These are phyloP conservation scores for Talaromyces sp. DNA, from an alignment of 2,329 filamentous ascomycete species.

Conservation along the genomic window DNA sequence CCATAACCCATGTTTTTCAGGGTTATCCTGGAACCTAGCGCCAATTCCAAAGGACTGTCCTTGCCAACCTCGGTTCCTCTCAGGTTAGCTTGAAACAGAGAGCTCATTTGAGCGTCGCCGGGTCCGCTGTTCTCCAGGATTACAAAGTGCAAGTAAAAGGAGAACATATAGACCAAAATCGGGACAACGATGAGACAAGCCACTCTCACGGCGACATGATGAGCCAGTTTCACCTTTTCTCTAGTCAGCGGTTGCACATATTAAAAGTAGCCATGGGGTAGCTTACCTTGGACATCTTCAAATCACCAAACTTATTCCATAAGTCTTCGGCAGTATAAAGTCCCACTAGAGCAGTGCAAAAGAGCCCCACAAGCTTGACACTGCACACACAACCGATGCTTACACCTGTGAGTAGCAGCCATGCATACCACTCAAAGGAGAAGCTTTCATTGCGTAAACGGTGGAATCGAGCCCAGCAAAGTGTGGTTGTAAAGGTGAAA, in stretches of 20 bases:
- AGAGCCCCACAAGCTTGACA: constrained; percentile 96
- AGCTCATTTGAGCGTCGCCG: constrained; percentile 99
- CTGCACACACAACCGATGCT: constrained; percentile 98
- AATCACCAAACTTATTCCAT: constrained; percentile 95
- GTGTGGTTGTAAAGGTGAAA: constrained; percentile 94
- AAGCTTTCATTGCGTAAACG: constrained; percentile 80
- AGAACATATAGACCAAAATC: constrained; percentile 87
- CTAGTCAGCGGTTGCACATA: constrained; percentile 22
- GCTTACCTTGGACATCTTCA: constrained; percentile 77
- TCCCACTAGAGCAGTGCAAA: constrained; percentile 90
- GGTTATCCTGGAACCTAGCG: constrained; percentile 80
- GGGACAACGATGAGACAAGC: constrained; percentile 85
- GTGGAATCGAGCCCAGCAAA: constrained; percentile 98
- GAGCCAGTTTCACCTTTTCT: constrained; percentile 58
- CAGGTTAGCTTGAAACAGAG: constrained; percentile 95
- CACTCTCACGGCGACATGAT: constrained; percentile 74
- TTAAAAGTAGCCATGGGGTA: constrained; percentile 14
- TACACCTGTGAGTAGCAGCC: constrained; percentile 87
- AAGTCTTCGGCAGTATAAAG: constrained; percentile 94
- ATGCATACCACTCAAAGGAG: constrained; percentile 85
- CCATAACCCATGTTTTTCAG: constrained; percentile 99
- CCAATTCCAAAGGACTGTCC: constrained; percentile 89
- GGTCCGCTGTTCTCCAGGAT: constrained; percentile 91
- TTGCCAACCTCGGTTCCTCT: constrained; percentile 89
- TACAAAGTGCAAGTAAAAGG: constrained; percentile 90